Evolutionary conservation across 352 stramenopile species (phyloP).

Genomic region (Plasmopara halstedii): DNA sequence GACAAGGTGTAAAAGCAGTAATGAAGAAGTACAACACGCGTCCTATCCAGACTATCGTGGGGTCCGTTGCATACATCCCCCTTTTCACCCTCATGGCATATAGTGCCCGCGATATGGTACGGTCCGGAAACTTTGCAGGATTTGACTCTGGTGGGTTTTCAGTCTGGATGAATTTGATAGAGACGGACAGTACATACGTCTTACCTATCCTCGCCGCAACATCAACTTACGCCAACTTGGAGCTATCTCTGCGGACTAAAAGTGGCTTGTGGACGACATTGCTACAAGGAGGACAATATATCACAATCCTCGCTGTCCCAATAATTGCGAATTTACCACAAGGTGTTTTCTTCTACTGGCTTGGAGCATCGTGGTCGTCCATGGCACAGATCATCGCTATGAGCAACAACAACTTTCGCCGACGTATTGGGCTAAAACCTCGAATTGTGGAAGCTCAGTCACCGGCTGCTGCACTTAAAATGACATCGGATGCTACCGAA

Average conservation of each 20-base stretch:
- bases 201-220: constrained; percentile 41
- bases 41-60: constrained; percentile 54
- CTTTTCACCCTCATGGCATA: constrained; percentile 69
- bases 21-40: constrained; percentile 75
- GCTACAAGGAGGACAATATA: constrained; percentile 42
- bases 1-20: constrained; percentile 42
- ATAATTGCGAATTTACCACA: constrained; percentile 45
- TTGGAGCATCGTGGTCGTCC: constrained; percentile 59
- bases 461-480: constrained; percentile 12
- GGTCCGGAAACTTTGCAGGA: constrained; percentile 51
- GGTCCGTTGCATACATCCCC: constrained; percentile 59
- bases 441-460: constrained; percentile 22
- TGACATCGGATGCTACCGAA: constrained; percentile 3
- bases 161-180: constrained; percentile 58
- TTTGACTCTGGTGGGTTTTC: constrained; percentile 57
- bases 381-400: constrained; percentile 55
- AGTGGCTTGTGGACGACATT: constrained; percentile 38
- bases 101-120: constrained; percentile 69
- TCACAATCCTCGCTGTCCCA: constrained; percentile 44
- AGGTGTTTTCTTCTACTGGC: constrained; percentile 81
- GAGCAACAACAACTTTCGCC: constrained; percentile 59
- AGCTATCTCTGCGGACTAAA: constrained; percentile 40
- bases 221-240: constrained; percentile 63
- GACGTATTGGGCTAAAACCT: constrained; percentile 41
- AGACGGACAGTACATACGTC: constrained; percentile 52